Conservation (phyloP, 2,329 filamentous ascomycete species). For the Orbilia brochopaga region DNA sequence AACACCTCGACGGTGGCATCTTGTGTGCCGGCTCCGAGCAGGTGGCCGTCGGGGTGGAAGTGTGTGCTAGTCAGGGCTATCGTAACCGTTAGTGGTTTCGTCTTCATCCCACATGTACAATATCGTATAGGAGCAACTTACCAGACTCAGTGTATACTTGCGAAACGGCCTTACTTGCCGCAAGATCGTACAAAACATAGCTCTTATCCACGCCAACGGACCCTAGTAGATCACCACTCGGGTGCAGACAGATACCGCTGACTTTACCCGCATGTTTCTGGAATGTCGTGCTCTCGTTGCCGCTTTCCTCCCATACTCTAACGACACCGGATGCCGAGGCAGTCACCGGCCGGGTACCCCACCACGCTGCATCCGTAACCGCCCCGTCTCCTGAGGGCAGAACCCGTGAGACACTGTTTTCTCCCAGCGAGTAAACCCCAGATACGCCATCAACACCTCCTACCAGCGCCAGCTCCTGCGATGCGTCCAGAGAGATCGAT, state of each 20-base stretch:
- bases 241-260: constrained; percentile 79
- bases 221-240: constrained; percentile 79
- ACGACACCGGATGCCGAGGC: constrained; percentile 77
- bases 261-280: constrained; percentile 82
- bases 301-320: constrained; percentile 76
- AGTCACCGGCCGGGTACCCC: constrained; percentile 71
- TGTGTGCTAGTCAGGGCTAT: constrained; percentile 67
- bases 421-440: constrained; percentile 77
- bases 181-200: constrained; percentile 85
- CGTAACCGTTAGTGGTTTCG: constrained; percentile 45
- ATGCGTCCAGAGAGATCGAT: constrained; percentile 66
- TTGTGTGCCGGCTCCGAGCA: constrained; percentile 82
- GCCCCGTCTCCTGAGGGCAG: constrained; percentile 70
- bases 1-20: constrained; percentile 86
- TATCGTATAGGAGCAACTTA: constrained; percentile 61
- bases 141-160: constrained; percentile 80
- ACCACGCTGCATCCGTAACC: constrained; percentile 71
- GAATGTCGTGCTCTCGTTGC: constrained; percentile 71
- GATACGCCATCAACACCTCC: constrained; percentile 76
- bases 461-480: constrained; percentile 72
- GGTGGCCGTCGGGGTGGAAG: constrained; percentile 96
- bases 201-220: constrained; percentile 92
- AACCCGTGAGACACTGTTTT: constrained; percentile 75
- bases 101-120: background rate
- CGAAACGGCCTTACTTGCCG: constrained; percentile 70